A percentile compares a stretch with the other conserved stretches of the same genome.
Evolutionary conservation across 805 yeast genomes (phyloP).

Genomic region (Zygoascus flipseniorum): DNA sequence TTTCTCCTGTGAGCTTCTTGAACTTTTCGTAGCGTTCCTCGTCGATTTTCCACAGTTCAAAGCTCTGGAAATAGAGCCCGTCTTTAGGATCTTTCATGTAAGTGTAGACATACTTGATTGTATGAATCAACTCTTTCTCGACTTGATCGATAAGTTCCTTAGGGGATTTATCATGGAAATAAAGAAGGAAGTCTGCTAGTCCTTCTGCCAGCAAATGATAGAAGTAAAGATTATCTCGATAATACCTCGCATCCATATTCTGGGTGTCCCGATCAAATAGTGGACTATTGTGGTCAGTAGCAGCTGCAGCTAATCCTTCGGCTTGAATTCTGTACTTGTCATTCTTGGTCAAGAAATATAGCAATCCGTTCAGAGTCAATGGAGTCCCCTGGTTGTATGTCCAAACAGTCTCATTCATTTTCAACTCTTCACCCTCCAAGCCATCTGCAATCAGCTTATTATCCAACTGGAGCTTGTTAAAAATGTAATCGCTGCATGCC

Average conservation of each 20-base stretch:
- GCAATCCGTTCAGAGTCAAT: slow-evolving; percentile 42
- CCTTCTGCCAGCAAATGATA: slow-evolving; percentile 60
- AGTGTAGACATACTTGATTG: slow-evolving; percentile 47
- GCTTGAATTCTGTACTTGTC: slow-evolving; percentile 38
- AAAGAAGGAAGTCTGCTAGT: slow-evolving; percentile 52
- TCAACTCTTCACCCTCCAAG: slow-evolving; percentile 34
- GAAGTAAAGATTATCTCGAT: slow-evolving; percentile 58
- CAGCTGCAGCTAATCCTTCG: slow-evolving; percentile 42
- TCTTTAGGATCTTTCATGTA: slow-evolving; percentile 50
- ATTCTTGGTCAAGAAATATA: slow-evolving; percentile 45
- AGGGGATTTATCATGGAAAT: slow-evolving; percentile 35
- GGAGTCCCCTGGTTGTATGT: slow-evolving; percentile 65
- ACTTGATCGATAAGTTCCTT: slow-evolving; percentile 26
- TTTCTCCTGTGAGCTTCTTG: slow-evolving; percentile 45
- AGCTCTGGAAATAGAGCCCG: slow-evolving; percentile 50
- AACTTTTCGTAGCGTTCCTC: slow-evolving; percentile 43
- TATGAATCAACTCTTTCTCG: slow-evolving; percentile 41
- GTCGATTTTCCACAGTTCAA: slow-evolving; percentile 50
- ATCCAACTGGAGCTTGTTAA: slow-evolving; percentile 37
- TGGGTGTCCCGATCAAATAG: slow-evolving; percentile 57
- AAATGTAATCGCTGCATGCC: slow-evolving; percentile 50
- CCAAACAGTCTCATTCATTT: slow-evolving; percentile 47
- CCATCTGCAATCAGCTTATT: slow-evolving; percentile 59
- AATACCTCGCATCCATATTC: slow-evolving; percentile 44
- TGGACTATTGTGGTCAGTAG: slow-evolving; percentile 45